phyloP scores from a whole-genome alignment of 495 filamentous ascomycete species.

The Podospora sp. region DNA sequence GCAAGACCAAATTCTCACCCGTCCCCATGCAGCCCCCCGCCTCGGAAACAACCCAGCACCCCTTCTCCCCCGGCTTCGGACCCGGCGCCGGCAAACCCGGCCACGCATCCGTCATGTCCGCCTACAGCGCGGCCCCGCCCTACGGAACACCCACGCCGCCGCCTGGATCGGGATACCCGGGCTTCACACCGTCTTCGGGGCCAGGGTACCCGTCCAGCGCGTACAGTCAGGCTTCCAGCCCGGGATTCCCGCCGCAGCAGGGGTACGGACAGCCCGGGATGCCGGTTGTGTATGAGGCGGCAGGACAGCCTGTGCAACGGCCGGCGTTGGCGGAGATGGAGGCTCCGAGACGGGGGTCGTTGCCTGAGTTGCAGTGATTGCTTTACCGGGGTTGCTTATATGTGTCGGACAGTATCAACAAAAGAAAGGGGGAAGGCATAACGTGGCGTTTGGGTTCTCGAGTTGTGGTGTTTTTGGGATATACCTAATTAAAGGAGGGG shows the following conservation, averaged over 20 bases:
- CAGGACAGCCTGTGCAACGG: neutral
- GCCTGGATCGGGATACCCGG: neutral
- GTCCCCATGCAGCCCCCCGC: constrained; percentile 6
- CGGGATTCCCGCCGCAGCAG: neutral
- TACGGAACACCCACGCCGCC: neutral
- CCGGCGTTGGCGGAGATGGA: neutral
- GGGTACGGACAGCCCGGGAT: neutral
- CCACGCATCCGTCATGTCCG: constrained; percentile 9
- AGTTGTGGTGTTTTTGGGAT: neutral
- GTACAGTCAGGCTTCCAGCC: neutral
- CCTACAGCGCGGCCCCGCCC: constrained; percentile 1
- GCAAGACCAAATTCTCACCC: constrained; percentile 20
- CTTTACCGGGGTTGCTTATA: neutral
- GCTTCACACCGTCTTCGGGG: neutral
- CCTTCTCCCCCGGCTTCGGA: neutral
- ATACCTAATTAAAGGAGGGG: neutral
- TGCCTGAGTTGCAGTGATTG: neutral
- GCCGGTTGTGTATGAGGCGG: neutral
- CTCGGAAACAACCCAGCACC: constrained; percentile 16
- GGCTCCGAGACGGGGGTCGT: neutral
- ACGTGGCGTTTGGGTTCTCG: neutral
- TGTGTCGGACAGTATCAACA: no score
- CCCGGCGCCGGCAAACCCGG: neutral
- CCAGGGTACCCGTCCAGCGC: neutral
- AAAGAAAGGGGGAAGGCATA: neutral